phyloP scores from a whole-genome alignment of 306 rosid genomes.

The Ochetophila trinervis region DNA sequence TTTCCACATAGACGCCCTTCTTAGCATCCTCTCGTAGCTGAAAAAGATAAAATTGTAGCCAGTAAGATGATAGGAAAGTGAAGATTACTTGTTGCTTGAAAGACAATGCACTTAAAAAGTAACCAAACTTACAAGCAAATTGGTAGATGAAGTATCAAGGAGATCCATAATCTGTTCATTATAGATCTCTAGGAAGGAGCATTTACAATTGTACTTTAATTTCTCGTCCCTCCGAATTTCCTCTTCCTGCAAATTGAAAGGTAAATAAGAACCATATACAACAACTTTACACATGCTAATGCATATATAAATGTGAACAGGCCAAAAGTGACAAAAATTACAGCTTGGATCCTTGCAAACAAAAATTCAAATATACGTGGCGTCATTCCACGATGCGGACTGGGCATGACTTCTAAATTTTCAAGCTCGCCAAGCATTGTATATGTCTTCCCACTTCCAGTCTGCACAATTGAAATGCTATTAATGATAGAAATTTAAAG shows the following conservation, averaged over 20 bases:
- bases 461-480: constrained; percentile 51
- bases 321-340: constrained; percentile 33
- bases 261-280: constrained; percentile 15
- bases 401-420: constrained; percentile 81
- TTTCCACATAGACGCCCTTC: constrained; percentile 92
- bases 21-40: constrained; percentile 93
- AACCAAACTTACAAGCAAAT: constrained; percentile 72
- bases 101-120: constrained; percentile 17
- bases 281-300: not conserved
- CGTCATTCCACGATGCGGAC: constrained; percentile 91
- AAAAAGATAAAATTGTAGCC: not conserved
- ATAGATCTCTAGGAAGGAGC: constrained; percentile 96
- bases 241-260: constrained; percentile 69
- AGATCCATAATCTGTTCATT: constrained; percentile 94
- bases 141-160: constrained; percentile 83
- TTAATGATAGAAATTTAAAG: constrained; percentile 16
- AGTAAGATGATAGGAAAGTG: not conserved
- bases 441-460: constrained; percentile 97
- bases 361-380: constrained; percentile 93
- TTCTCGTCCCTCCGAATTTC: constrained; percentile 88
- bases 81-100: not conserved
- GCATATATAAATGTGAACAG: constrained; percentile 18
- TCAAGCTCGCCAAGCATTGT: constrained; percentile 98
- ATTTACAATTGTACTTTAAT: constrained; percentile 86
- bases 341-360: constrained; percentile 97